Percentiles rank a stretch among this genome's conserved stretches.
Conservation (phyloP, 371 early-diverging fungal species). For the Coemansia sp. region DNA sequence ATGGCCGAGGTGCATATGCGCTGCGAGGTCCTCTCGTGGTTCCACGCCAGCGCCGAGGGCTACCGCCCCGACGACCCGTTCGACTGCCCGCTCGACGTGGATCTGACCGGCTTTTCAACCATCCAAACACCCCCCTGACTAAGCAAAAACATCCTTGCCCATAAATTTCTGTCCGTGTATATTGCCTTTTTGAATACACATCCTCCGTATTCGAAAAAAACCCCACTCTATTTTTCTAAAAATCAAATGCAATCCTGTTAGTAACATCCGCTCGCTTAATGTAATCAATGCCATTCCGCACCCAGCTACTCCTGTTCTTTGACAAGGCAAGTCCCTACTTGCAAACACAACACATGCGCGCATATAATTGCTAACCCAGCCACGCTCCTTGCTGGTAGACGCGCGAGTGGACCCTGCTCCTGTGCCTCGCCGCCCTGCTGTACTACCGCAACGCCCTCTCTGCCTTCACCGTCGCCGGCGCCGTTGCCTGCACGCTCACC, state of each 20-base stretch:
- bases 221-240: too few relatives aligned
- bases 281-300: not conserved
- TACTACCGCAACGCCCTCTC: slow-evolving; percentile 34
- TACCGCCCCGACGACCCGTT: slow-evolving; percentile 25
- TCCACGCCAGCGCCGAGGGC: slow-evolving; percentile 8
- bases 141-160: not conserved
- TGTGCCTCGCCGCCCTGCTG: slow-evolving; percentile 5
- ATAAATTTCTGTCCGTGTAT: not conserved
- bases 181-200: too few relatives aligned
- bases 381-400: slow-evolving; percentile 11
- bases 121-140: not conserved
- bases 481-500: slow-evolving; percentile 8
- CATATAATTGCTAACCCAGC: not conserved
- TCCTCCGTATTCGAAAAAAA: too few relatives aligned
- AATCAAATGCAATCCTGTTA: too few relatives aligned
- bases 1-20: slow-evolving; percentile 39
- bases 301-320: slow-evolving; percentile 12
- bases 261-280: too few relatives aligned
- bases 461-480: slow-evolving; percentile 12
- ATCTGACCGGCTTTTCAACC: slow-evolving; percentile 17
- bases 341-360: not conserved
- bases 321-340: slow-evolving; percentile 18
- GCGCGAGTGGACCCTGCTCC: slow-evolving; percentile 27
- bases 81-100: slow-evolving; percentile 23
- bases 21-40: slow-evolving; percentile 39